phyloP scores from a whole-genome alignment of 2,329 filamentous ascomycete genomes.

The Ascochyta lentis region DNA sequence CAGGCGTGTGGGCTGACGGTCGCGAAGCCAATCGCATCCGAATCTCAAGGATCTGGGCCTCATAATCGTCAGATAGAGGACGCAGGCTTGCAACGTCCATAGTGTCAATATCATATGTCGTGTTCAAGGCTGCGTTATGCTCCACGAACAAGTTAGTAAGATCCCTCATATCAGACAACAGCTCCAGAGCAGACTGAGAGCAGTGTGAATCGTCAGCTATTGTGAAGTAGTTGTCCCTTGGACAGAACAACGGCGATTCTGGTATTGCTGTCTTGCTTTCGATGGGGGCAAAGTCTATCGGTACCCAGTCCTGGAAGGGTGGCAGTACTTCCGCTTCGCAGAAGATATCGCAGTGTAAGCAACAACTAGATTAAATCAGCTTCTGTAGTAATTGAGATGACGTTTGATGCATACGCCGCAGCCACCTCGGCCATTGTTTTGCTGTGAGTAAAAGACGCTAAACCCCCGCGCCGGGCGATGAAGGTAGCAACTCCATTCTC shows the following conservation, averaged over 20 bases:
- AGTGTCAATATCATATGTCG: slow-evolving; percentile 4
- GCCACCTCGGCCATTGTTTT: slow-evolving; percentile 27
- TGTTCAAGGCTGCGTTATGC: slow-evolving; percentile 7
- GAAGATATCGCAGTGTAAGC: slow-evolving; percentile 37
- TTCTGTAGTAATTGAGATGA: not conserved
- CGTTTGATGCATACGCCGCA: slow-evolving; percentile 29
- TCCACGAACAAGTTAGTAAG: slow-evolving; percentile 40
- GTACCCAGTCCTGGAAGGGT: slow-evolving; percentile 25
- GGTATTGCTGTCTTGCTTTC: slow-evolving; percentile 25
- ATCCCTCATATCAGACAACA: slow-evolving; percentile 43
- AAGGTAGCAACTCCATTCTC: slow-evolving; percentile 33
- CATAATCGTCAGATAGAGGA: slow-evolving; percentile 18
- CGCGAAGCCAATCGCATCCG: slow-evolving; percentile 23
- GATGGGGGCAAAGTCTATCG: not conserved
- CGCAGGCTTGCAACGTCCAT: slow-evolving; percentile 3
- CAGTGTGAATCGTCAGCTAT: slow-evolving; percentile 31
- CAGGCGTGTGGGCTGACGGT: slow-evolving; percentile 33
- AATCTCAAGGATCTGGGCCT: slow-evolving; percentile 23
- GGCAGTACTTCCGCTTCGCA: slow-evolving; percentile 33
- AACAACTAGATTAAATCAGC: slow-evolving; percentile 28
- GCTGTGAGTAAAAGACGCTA: slow-evolving; percentile 21
- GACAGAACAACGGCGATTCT: slow-evolving; percentile 46
- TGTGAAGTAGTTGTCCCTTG: slow-evolving; percentile 27
- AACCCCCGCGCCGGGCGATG: slow-evolving; percentile 32
- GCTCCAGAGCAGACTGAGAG: slow-evolving; percentile 26